Base-by-base conservation (phyloP, 2,329 filamentous ascomycete species). In the Claviceps citrina region DNA sequence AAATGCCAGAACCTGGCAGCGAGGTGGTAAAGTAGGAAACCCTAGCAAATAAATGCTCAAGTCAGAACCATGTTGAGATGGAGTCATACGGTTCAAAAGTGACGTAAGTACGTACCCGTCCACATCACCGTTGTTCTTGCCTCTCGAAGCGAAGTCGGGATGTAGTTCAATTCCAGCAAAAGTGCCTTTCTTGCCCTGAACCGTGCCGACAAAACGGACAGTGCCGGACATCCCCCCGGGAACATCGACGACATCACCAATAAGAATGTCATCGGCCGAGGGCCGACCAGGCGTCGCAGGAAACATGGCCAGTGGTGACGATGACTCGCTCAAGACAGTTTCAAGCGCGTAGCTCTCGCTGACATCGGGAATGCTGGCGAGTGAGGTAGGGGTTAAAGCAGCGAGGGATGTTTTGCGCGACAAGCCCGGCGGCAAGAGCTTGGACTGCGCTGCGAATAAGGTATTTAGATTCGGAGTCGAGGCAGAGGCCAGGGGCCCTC, bases 51-150 rank as follows among this genome's bases (percentile, higher is more conserved):
- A 8, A 22, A 32, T 30, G 26, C 33, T 34, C 44, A 44, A 31
- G 19, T 32, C 24, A 35, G 32, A 7, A n/a, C 31, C 5, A 12
- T 20, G 36, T 7, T 7, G 10, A 37, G n/a, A 27, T 18, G 10
- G n/a, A n/a, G 15, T 25, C 16, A 38, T 7, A 24, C 31, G 12
- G n/a, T n/a, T n/a, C n/a, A 16, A 15, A 19, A 20, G 35, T 36
- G 19, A 33, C 30, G 16, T 16, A 20, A 37, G 39, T 40, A 27
- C 75, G 61, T 70, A 89, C 84, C 89, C 91, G 50, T 96, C 89
- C 40, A 96, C 91, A 59, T 94, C 87, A 47, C 91, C 91, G 53
- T 75, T 93, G 56, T 98, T 98, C 68, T 98, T 98, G 26, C 91
- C 91, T 55, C 81, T 76, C 38, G 70, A 61, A 26, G 86, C 83